Conservation (phyloP, 129 eudicot species). For the Pittosporum tobira region DNA sequence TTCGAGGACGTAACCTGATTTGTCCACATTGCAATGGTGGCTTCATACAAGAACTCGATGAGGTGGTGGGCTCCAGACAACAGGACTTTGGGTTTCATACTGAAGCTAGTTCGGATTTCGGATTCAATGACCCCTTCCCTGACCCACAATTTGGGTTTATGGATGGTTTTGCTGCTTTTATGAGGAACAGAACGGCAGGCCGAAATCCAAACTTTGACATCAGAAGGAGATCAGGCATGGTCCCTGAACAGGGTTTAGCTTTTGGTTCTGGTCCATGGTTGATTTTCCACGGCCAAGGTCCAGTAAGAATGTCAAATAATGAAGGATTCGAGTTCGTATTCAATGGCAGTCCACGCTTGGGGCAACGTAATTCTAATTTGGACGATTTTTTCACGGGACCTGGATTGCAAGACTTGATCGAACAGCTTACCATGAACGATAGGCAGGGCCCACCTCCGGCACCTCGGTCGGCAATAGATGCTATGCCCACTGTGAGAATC, state of each 20-base stretch:
- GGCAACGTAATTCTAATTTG: constrained; percentile 43
- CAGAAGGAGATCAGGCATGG: constrained; percentile 37
- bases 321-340: constrained; percentile 56
- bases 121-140: constrained; percentile 43
- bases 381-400: constrained; percentile 54
- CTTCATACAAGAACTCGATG: constrained; percentile 75
- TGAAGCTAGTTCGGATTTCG: constrained; percentile 35
- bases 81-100: constrained; percentile 24
- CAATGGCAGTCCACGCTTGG: constrained; percentile 36
- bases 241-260: constrained; percentile 38
- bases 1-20: constrained; percentile 31
- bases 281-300: constrained; percentile 56
- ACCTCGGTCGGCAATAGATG: constrained; percentile 75
- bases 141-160: constrained; percentile 51
- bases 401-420: constrained; percentile 61
- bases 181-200: constrained; percentile 66
- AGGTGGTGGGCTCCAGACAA: constrained; percentile 32
- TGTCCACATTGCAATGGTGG: constrained; percentile 80
- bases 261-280: constrained; percentile 51
- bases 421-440: constrained; percentile 53
- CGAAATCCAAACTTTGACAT: constrained; percentile 48
- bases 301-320: constrained; percentile 36
- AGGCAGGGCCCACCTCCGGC: constrained; percentile 94
- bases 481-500: constrained; percentile 80
- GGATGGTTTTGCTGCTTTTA: constrained; percentile 59